phyloP scores from a whole-genome alignment of 2,329 filamentous ascomycete genomes.

The Ophiostoma ips region DNA sequence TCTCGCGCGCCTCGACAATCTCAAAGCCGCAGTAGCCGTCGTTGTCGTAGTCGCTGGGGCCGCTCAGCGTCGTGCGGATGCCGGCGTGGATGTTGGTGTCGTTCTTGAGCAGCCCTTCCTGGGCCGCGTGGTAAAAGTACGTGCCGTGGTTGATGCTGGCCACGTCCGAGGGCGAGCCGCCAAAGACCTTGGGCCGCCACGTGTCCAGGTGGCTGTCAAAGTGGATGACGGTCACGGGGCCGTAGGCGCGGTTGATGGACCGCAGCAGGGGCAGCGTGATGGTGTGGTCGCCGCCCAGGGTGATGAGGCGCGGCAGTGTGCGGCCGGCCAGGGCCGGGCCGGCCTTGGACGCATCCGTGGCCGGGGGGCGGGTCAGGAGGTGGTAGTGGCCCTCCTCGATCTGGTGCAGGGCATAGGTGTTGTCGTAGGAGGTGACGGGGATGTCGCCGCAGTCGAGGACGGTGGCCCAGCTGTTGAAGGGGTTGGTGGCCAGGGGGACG shows the following conservation, averaged over 20 bases:
- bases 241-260: conserved; percentile 47
- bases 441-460: conserved; percentile 76
- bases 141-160: conserved; percentile 77
- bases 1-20: conserved; percentile 57
- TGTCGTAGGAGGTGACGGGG: conserved; percentile 78
- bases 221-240: conserved; percentile 46
- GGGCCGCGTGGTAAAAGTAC: conserved; percentile 72
- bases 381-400: conserved; percentile 75
- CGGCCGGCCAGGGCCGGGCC: conserved; percentile 60
- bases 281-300: conserved; percentile 52
- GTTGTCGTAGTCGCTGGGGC: conserved; percentile 69
- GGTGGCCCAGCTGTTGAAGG: conserved; percentile 68
- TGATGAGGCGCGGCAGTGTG: conserved; percentile 70
- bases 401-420: conserved; percentile 65
- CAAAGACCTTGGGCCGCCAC: conserved; percentile 76
- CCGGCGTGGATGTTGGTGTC: conserved; percentile 81
- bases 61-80: conserved; percentile 69
- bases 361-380: conserved; percentile 56
- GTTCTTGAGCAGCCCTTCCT: conserved; percentile 65
- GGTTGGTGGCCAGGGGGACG: conserved; percentile 64
- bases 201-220: conserved; percentile 55
- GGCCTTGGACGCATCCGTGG: conserved; percentile 50
- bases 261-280: conserved; percentile 46
- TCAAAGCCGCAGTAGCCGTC: conserved; percentile 76
- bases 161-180: conserved; percentile 61